Base-by-base conservation (phyloP, 257 asterid species). In the Jaltomata sinuosa region DNA sequence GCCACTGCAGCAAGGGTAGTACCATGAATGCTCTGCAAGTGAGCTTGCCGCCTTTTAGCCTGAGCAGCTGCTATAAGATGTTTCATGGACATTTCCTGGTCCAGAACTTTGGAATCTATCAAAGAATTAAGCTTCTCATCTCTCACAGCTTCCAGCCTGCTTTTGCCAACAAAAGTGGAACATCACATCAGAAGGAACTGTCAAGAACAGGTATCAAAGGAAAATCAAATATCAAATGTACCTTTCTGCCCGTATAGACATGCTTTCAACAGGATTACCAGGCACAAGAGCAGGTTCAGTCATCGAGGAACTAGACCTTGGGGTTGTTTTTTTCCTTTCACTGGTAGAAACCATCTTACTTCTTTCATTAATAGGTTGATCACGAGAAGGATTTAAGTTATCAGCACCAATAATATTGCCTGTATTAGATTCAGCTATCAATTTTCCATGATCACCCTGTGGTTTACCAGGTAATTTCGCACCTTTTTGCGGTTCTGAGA, bases 1-100 rank as follows among this genome's bases (percentile, higher is more conserved):
- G 87, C 84, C 21, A 90, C 85, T 84, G 87, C 65, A 77, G 85
- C 88, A 84, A 82, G 83, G 64, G 88, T 62, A 89, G 87, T 89
- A 82, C 87, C 94, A 84, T 84, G 88, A 34, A 90, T 79, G 79
- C 71, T 89, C 86, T 88, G 95, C 83, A 85, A 81, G 88, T 90
- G 92, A 19, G 98, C 89, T 90, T 91, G 94, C 87, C 89, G 92
- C 86, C 89, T 94, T 84, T 93, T 93, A 18, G 94, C 99, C 92
- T 94, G 98, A 89, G 99, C 99, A 85, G 95, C 98, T 84, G 99
- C 99, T 85, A 96, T 94, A 45, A 96, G 95, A 88, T 92, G 87
- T 87, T 84, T 96, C 97, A 96, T 94, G 85, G 98, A 91, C 88
- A 55, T 85, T 47, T 55, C 89, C 50, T 97, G 85, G 87, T 92